Conservation (phyloP, 345 rosid genomes). For the Eucalyptus albens region DNA sequence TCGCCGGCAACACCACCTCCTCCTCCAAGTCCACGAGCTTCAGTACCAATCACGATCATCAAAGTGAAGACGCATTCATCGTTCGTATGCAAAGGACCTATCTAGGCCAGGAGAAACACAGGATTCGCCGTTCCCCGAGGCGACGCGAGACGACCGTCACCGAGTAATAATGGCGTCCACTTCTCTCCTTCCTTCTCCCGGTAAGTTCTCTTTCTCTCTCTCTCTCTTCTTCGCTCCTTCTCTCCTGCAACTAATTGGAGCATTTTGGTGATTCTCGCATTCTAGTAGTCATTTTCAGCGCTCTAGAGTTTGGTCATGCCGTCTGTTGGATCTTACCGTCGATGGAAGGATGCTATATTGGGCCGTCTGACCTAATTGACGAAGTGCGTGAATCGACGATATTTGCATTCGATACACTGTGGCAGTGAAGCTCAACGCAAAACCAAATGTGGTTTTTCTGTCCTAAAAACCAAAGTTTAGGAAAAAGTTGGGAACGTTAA, state of each 20-base stretch:
- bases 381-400: not conserved
- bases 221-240: not conserved
- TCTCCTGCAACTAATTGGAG: not conserved
- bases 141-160: not conserved
- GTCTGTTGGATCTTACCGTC: not conserved
- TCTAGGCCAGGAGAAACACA: not conserved
- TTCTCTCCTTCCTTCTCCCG: conserved; percentile 6
- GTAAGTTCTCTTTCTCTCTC: not conserved
- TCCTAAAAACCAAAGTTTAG: not conserved
- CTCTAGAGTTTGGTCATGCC: not conserved
- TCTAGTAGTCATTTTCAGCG: not conserved
- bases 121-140: not conserved
- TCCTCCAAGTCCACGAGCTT: not conserved
- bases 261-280: not conserved
- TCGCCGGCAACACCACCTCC: not conserved
- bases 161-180: conserved; percentile 4
- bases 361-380: not conserved
- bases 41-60: not conserved
- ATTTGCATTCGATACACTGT: not conserved
- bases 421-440: not conserved
- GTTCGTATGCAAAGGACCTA: not conserved
- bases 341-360: not conserved
- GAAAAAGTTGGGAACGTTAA: not conserved
- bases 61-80: not conserved
- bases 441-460: not conserved